phyloP scores from a whole-genome alignment of 2,329 filamentous ascomycete genomes.

The Aspergillus brasiliensis region DNA sequence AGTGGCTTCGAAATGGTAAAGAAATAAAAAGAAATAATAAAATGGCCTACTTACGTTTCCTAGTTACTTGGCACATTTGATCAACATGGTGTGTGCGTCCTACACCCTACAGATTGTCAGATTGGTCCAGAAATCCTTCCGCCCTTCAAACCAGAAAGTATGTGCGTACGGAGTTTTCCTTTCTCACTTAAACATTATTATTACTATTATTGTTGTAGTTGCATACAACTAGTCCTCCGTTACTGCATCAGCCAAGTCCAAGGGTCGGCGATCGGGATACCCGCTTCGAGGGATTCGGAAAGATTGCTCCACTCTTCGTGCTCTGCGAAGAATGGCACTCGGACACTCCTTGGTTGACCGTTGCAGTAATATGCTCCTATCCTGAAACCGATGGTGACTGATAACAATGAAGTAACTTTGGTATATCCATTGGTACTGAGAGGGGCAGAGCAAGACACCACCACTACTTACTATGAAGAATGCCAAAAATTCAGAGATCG shows the following conservation, averaged over 20 bases:
- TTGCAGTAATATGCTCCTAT: conserved; percentile 11
- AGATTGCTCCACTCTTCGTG: conserved; percentile 11
- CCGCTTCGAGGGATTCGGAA: conserved; percentile 15
- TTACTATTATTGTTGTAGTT: conserved; percentile 10
- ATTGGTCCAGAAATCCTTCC: not conserved
- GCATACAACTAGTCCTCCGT: not conserved
- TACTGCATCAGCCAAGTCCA: conserved; percentile 14
- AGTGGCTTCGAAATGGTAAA: not conserved
- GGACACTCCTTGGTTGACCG: conserved; percentile 12
- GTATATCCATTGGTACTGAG: conserved; percentile 1
- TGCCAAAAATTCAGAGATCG: conserved; percentile 1
- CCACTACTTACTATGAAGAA: not conserved
- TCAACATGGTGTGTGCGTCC: conserved; percentile 10
- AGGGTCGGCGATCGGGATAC: conserved; percentile 18
- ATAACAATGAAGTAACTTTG: conserved; percentile 7
- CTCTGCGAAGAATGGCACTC: conserved; percentile 22
- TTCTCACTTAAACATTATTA: no score
- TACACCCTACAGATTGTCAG: not conserved
- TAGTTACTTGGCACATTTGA: not conserved
- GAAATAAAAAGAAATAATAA: not conserved
- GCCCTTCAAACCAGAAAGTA: not conserved
- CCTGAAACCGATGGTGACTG: conserved; percentile 14
- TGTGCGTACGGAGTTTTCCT: not conserved
- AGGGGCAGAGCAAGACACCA: not conserved
- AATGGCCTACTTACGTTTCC: not conserved